Evolutionary conservation across 2,329 filamentous ascomycete genomes (phyloP).

Genomic region (Pseudocercospora ulei): DNA sequence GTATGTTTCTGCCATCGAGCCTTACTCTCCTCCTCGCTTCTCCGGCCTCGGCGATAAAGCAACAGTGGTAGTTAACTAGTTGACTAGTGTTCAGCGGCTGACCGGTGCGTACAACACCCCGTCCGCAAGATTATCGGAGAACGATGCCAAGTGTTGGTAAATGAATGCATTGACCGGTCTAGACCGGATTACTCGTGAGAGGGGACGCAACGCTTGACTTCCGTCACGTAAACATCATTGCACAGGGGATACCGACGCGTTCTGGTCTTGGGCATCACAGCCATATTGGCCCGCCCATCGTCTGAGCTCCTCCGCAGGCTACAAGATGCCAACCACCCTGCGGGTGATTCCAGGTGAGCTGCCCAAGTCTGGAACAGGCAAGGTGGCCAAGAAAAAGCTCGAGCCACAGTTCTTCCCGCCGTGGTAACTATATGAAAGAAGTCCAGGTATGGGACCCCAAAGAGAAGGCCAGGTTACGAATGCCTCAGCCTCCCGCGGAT

Average conservation of each 20-base stretch:
- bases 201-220: no score
- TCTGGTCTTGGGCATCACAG: conserved; percentile 45
- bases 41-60: no score
- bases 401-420: conserved; percentile 30
- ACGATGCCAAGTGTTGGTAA: no score
- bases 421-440: conserved; percentile 22
- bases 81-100: no score
- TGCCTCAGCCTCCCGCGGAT: not conserved
- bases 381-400: conserved; percentile 43
- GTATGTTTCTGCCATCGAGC: no score
- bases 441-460: conserved; percentile 27
- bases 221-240: conserved; percentile 48
- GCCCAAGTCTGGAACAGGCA: conserved; percentile 43
- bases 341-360: conserved; percentile 40
- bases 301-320: conserved; percentile 44
- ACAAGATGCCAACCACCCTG: conserved; percentile 44
- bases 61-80: no score
- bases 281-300: conserved; percentile 40
- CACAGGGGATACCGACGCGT: conserved; percentile 46
- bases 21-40: no score
- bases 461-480: conserved; percentile 21
- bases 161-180: no score
- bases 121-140: no score
- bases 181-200: no score
- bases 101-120: no score